These are phyloP conservation scores for Cyclotella kingstonii DNA, from an alignment of 108 stramenopile species.

Conservation along the genomic window DNA sequence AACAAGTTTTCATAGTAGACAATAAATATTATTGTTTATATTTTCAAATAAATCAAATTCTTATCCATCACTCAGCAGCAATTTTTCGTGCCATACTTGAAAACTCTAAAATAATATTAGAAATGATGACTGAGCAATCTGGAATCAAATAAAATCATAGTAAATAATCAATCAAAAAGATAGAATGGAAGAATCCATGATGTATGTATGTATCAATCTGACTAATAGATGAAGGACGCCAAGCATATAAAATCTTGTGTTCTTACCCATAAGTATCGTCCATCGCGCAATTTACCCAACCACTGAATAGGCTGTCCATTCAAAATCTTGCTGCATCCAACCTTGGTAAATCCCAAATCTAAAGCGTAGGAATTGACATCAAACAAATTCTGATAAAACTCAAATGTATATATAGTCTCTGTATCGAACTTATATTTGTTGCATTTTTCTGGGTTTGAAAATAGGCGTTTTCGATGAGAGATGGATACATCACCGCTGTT, in stretches of 20 bases:
- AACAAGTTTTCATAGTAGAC: too few relatives aligned
- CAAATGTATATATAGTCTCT: conserved; percentile 53
- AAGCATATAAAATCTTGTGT: background rate
- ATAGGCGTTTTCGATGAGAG: conserved; percentile 31
- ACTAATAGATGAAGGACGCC: too few relatives aligned
- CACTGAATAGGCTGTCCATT: conserved; percentile 55
- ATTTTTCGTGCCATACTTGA: conserved; percentile 49
- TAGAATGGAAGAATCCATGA: too few relatives aligned
- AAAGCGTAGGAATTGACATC: conserved; percentile 36
- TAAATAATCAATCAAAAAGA: background rate
- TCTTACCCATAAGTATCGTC: conserved; percentile 46
- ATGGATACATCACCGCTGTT: conserved; percentile 19
- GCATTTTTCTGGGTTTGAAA: conserved; percentile 28
- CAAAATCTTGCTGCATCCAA: conserved; percentile 31
- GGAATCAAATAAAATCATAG: background rate
- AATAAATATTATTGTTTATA: too few relatives aligned
- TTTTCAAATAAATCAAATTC: too few relatives aligned
- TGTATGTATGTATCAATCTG: too few relatives aligned
- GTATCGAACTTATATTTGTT: conserved; percentile 40
- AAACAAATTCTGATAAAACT: conserved; percentile 54
- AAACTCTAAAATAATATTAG: too few relatives aligned
- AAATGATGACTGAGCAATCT: conserved; percentile 11
- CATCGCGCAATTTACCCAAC: conserved; percentile 45
- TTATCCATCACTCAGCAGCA: conserved; percentile 1
- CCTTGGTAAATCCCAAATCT: conserved; percentile 44